Evolutionary conservation across 805 yeast species (phyloP).

Genomic region (Metschnikowia drakensbergensis): DNA sequence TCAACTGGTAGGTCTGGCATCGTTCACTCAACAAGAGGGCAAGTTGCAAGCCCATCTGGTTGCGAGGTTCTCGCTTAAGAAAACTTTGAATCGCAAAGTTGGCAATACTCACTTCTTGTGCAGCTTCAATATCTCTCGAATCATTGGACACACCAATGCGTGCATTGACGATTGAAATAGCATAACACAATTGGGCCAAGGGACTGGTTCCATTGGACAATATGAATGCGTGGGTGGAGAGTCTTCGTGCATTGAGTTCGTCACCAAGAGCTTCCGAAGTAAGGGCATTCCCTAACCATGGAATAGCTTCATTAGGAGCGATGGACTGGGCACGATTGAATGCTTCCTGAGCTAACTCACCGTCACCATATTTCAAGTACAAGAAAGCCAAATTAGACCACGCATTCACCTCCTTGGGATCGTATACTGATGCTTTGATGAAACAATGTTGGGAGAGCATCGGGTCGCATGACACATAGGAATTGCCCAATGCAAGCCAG

Average conservation of each 20-base stretch:
- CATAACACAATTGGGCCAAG: constrained; percentile 68
- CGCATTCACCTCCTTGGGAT: constrained; percentile 59
- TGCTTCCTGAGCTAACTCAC: constrained; percentile 68
- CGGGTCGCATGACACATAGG: constrained; percentile 60
- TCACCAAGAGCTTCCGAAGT: constrained; percentile 52
- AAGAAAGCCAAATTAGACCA: constrained; percentile 85
- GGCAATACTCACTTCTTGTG: constrained; percentile 67
- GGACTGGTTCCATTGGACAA: constrained; percentile 72
- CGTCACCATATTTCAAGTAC: constrained; percentile 65
- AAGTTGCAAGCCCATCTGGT: constrained; percentile 53
- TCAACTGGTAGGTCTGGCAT: constrained; percentile 56
- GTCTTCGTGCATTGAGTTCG: constrained; percentile 43
- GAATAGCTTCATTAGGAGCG: constrained; percentile 66
- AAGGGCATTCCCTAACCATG: constrained; percentile 89
- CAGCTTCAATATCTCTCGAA: constrained; percentile 52
- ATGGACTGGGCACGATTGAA: constrained; percentile 72
- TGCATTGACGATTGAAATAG: constrained; percentile 50
- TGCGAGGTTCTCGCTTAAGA: constrained; percentile 58
- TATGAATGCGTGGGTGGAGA: constrained; percentile 75
- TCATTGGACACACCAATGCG: constrained; percentile 41
- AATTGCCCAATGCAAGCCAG: constrained; percentile 84
- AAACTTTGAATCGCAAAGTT: constrained; percentile 62
- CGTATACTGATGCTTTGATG: constrained; percentile 71
- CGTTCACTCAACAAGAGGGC: constrained; percentile 64
- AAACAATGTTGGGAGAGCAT: constrained; percentile 89